A percentile compares a stretch with the other conserved stretches of the same genome.
Evolutionary conservation across 805 yeast species (phyloP).

Genomic region (Yamadazyma tumulicola): DNA sequence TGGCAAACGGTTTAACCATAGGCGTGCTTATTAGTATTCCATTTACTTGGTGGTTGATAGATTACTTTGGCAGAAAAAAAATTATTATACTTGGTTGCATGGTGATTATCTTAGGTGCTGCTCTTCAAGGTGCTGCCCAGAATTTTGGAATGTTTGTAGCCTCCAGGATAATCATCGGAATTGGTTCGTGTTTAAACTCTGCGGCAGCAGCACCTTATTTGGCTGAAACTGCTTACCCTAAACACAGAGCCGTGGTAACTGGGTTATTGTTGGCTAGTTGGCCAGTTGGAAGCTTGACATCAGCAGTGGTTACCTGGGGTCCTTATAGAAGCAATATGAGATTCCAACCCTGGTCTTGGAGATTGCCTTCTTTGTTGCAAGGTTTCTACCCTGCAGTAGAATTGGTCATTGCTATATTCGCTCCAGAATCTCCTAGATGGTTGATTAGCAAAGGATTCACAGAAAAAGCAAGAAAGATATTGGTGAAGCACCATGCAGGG

Average conservation of each 20-base stretch:
- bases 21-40: conserved; percentile 32
- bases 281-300: conserved; percentile 49
- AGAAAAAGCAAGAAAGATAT: conserved; percentile 22
- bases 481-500: conserved; percentile 1
- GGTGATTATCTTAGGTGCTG: conserved; percentile 27
- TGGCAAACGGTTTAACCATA: conserved; percentile 36
- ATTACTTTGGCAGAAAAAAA: conserved; percentile 38
- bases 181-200: conserved; percentile 37
- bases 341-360: conserved; percentile 33
- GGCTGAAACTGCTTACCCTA: conserved; percentile 48
- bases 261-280: conserved; percentile 46
- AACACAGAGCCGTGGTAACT: conserved; percentile 36
- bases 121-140: conserved; percentile 30
- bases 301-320: conserved; percentile 34
- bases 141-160: conserved; percentile 35
- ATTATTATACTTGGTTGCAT: conserved; percentile 19
- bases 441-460: conserved; percentile 28
- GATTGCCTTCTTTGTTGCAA: conserved; percentile 52
- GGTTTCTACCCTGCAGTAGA: conserved; percentile 43
- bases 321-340: conserved; percentile 9
- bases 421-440: conserved; percentile 51
- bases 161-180: conserved; percentile 45
- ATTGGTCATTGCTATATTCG: conserved; percentile 31
- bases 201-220: conserved; percentile 44
- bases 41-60: conserved; percentile 22